These are phyloP conservation scores for Arabis alpina DNA, from an alignment of 345 rosid genomes.

Conservation along the genomic window DNA sequence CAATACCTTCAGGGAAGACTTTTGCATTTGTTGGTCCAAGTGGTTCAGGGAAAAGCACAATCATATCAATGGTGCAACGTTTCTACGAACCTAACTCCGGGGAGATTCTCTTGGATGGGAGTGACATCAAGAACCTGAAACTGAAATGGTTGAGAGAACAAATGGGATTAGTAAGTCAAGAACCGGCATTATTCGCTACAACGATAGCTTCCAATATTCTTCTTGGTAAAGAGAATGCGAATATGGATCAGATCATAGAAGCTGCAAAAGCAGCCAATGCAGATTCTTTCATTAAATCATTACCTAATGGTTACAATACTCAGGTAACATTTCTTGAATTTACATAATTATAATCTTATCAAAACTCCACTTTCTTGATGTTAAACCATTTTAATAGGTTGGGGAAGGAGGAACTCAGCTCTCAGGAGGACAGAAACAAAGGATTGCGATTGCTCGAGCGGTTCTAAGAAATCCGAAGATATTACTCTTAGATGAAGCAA, in stretches of 20 bases:
- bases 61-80: constrained; percentile 82
- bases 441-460: constrained; percentile 90
- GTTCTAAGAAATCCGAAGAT: constrained; percentile 79
- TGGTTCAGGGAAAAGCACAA: constrained; percentile 91
- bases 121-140: constrained; percentile 57
- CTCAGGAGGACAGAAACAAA: constrained; percentile 92
- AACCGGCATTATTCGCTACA: constrained; percentile 81
- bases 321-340: constrained; percentile 48
- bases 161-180: constrained; percentile 92
- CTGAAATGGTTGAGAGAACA: constrained; percentile 84
- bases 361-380: background rate
- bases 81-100: constrained; percentile 88
- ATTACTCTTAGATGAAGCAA: constrained; percentile 84
- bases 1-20: constrained; percentile 64
- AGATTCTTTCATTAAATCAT: constrained; percentile 63
- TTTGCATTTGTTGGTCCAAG: constrained; percentile 86
- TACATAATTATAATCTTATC: background rate
- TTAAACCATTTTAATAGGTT: constrained; percentile 50
- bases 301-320: constrained; percentile 73
- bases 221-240: constrained; percentile 69
- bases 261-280: constrained; percentile 89
- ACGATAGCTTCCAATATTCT: constrained; percentile 67
- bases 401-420: constrained; percentile 97
- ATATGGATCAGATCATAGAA: constrained; percentile 51
- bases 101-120: constrained; percentile 66